Conservation (phyloP, 371 early-diverging fungal genomes). For the Saksenaea oblongispora region DNA sequence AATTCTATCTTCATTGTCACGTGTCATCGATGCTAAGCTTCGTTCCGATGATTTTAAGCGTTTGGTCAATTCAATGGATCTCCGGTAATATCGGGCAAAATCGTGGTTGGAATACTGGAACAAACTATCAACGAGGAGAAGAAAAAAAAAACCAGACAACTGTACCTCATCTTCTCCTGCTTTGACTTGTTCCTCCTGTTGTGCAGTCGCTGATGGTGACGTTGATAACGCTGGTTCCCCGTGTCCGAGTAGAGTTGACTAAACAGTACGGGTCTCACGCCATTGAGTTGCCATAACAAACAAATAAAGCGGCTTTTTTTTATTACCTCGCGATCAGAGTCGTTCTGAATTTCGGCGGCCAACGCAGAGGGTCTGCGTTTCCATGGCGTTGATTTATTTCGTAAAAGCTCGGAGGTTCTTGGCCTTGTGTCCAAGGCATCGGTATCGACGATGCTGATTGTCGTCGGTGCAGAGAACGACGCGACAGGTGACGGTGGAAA, state of each 20-base stretch:
- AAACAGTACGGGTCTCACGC: not conserved
- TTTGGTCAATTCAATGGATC: slow-evolving; percentile 54
- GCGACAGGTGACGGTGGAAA: slow-evolving; percentile 28
- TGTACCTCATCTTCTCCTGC: not conserved
- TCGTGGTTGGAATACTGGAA: slow-evolving; percentile 21
- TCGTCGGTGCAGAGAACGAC: slow-evolving; percentile 30
- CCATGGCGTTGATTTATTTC: slow-evolving; percentile 21
- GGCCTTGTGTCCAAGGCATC: slow-evolving; percentile 10
- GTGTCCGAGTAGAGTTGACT: not conserved
- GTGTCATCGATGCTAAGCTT: slow-evolving; percentile 50
- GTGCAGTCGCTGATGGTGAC: not conserved
- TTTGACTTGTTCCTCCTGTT: slow-evolving; percentile 6
- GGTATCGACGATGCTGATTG: slow-evolving; percentile 2
- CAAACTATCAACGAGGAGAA: too few species aligned
- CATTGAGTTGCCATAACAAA: not conserved
- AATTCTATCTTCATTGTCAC: slow-evolving; percentile 59
- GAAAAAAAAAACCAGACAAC: not conserved
- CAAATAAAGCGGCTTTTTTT: not conserved
- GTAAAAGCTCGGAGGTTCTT: slow-evolving; percentile 14
- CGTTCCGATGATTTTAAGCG: slow-evolving; percentile 50
- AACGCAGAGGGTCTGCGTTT: slow-evolving; percentile 31
- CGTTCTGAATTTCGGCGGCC: slow-evolving; percentile 16
- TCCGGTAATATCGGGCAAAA: slow-evolving; percentile 49
- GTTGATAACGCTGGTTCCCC: not conserved
- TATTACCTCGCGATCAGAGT: not conserved